phyloP scores from a whole-genome alignment of 208 protist species.

The Wallacemonas sp. region DNA sequence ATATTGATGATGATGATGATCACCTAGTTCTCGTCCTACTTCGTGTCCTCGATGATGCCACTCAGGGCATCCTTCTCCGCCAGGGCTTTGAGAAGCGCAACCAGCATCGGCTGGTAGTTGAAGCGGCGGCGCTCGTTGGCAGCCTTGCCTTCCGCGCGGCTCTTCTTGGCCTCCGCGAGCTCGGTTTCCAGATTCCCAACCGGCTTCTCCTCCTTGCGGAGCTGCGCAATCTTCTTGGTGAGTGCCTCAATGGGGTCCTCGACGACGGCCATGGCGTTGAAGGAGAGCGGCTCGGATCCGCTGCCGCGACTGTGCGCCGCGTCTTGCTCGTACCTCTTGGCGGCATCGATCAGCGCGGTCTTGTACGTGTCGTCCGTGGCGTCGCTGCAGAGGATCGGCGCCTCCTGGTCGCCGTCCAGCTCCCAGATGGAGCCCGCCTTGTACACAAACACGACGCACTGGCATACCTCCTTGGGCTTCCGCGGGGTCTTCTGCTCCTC shows the following conservation, averaged over 20 bases:
- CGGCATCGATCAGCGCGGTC: conserved; percentile 55
- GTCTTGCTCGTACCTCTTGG: conserved; percentile 16
- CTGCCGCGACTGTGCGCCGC: conserved; percentile 43
- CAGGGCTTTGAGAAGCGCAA: conserved; percentile 93
- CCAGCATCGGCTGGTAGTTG: conserved; percentile 97
- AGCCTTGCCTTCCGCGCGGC: conserved; percentile 50
- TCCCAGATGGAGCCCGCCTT: conserved; percentile 95
- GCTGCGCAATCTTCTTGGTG: conserved; percentile 59
- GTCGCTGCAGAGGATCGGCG: conserved; percentile 85
- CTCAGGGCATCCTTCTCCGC: conserved; percentile 91
- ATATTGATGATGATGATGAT: too few species aligned
- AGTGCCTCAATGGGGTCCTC: conserved; percentile 79
- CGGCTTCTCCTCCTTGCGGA: conserved; percentile 48
- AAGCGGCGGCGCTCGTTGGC: conserved; percentile 97
- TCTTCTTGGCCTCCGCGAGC: conserved; percentile 52
- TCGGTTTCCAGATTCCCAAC: conserved; percentile 54
- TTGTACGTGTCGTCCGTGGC: conserved; percentile 68
- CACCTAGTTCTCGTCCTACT: neutral
- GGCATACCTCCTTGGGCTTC: conserved; percentile 90
- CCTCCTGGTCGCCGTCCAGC: conserved; percentile 96
- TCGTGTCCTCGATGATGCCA: conserved; percentile 55
- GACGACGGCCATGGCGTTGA: conserved; percentile 96
- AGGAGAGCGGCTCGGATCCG: conserved; percentile 94
- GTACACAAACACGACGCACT: conserved; percentile 97
- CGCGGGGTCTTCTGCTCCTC: conserved; percentile 24